These are phyloP conservation scores for Pelargonium myrrhifolium DNA, from an alignment of 441 rosid species.

Conservation along the genomic window DNA sequence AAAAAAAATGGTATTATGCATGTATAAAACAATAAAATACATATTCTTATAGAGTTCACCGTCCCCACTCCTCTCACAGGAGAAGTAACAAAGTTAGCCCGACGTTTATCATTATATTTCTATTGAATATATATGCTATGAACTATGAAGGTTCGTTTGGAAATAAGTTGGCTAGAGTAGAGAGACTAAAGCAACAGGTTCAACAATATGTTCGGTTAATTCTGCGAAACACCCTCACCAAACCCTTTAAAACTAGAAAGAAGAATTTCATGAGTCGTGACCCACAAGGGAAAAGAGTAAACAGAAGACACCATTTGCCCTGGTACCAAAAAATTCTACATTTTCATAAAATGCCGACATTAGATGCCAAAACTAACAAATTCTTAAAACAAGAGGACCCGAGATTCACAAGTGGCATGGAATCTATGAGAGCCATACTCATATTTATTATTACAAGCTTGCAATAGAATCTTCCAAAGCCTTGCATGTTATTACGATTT, in stretches of 20 bases:
- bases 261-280: background rate
- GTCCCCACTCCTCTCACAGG: background rate
- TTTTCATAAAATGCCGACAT: too few relatives aligned
- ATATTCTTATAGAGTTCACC: background rate
- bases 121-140: background rate
- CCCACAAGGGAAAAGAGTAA: background rate
- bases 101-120: background rate
- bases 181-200: background rate
- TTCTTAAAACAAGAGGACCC: background rate
- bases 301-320: too few relatives aligned
- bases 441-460: background rate
- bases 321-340: too few relatives aligned
- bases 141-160: background rate
- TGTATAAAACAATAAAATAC: background rate
- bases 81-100: background rate
- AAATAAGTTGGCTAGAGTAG: background rate
- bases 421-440: background rate
- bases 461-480: background rate
- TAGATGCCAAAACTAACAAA: background rate
- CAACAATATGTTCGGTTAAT: background rate
- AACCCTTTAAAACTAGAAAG: background rate
- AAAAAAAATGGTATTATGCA: slow-evolving; percentile 6
- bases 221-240: background rate
- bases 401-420: background rate
- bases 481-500: background rate